Conservation (phyloP, 1,284 basidiomycete genomes). For the Veloboletus limbatus region DNA sequence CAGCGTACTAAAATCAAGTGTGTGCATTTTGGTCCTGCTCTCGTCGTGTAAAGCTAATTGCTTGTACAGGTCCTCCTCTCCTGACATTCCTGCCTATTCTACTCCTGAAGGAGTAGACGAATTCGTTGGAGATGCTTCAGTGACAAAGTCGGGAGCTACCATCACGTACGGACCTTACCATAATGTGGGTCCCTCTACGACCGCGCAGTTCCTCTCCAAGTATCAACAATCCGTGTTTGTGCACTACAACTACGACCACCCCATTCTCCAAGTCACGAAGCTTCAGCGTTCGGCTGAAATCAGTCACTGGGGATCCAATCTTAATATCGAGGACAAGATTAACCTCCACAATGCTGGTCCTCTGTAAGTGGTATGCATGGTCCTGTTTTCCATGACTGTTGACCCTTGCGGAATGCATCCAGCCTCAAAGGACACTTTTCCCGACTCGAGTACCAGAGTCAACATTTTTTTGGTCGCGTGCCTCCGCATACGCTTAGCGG, state of each 20-base stretch:
- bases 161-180: conserved; percentile 88
- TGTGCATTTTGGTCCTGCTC: conserved; percentile 26
- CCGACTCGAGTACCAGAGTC: conserved; percentile 82
- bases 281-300: conserved; percentile 84
- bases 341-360: conserved; percentile 86
- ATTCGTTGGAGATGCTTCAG: conserved; percentile 55
- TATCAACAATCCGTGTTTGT: conserved; percentile 68
- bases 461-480: conserved; percentile 61
- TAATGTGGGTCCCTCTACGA: conserved; percentile 63
- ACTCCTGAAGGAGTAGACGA: conserved; percentile 53
- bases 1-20: conserved; percentile 87
- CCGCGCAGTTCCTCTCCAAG: conserved; percentile 51
- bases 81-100: conserved; percentile 69
- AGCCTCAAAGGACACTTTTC: conserved; percentile 97
- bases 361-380: conserved; percentile 52
- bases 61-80: conserved; percentile 55
- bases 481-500: conserved; percentile 72
- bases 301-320: conserved; percentile 94
- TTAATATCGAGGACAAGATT: conserved; percentile 91
- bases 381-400: conserved; percentile 2
- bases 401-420: conserved; percentile 1
- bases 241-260: conserved; percentile 80
- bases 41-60: conserved; percentile 4
- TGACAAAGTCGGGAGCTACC: conserved; percentile 75
- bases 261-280: conserved; percentile 73